Conservation (phyloP, 805 yeast genomes). For the Grigorovia jiainica region DNA sequence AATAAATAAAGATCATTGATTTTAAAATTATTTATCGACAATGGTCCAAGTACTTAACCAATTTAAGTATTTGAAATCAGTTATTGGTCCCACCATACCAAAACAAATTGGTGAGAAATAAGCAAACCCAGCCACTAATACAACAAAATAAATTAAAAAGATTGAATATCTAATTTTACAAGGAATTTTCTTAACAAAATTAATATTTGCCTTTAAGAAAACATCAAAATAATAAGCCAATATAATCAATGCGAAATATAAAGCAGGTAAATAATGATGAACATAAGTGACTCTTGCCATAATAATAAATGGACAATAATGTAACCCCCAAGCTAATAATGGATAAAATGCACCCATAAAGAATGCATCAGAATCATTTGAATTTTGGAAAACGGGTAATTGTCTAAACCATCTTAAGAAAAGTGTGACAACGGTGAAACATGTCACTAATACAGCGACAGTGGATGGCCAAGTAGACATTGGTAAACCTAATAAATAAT, state of each 20-base stretch:
- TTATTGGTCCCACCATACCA: slow-evolving; percentile 50
- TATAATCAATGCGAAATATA: slow-evolving; percentile 68
- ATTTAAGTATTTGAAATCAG: slow-evolving; percentile 35
- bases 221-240: slow-evolving; percentile 47
- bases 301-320: slow-evolving; percentile 76
- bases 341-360: slow-evolving; percentile 70
- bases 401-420: slow-evolving; percentile 65
- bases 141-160: slow-evolving; percentile 33
- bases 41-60: slow-evolving; percentile 43
- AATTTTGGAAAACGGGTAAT: slow-evolving; percentile 32
- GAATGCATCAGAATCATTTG: slow-evolving; percentile 40
- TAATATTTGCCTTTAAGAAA: slow-evolving; percentile 18
- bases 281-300: slow-evolving; percentile 97
- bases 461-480: slow-evolving; percentile 72
- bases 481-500: slow-evolving; percentile 68
- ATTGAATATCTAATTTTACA: slow-evolving; percentile 29
- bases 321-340: slow-evolving; percentile 84
- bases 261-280: slow-evolving; percentile 93
- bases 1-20: too few relatives aligned
- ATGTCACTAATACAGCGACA: slow-evolving; percentile 47
- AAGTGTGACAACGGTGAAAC: slow-evolving; percentile 36
- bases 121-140: slow-evolving; percentile 46
- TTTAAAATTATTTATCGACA: slow-evolving; percentile 15
- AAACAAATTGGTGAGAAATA: slow-evolving; percentile 53
- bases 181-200: slow-evolving; percentile 4